phyloP scores from a whole-genome alignment of 768 basidiomycete genomes.

The Kwoniella shandongensis region DNA sequence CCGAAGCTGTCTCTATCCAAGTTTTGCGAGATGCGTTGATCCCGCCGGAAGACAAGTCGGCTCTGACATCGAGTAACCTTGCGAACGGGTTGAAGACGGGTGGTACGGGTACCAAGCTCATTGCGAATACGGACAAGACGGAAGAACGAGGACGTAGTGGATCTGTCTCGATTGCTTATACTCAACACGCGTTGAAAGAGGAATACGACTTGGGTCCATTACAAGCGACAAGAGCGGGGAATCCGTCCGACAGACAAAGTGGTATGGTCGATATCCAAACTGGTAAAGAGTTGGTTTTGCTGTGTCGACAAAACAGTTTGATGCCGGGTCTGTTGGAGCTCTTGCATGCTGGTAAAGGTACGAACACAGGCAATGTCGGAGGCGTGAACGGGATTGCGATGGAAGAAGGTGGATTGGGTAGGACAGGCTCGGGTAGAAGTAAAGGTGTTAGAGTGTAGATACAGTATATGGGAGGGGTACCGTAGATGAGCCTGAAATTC shows the following conservation, averaged over 20 bases:
- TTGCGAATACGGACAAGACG: neutral
- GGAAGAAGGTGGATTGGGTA: constrained; percentile 1
- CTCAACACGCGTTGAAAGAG: constrained; percentile 34
- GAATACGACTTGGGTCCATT: constrained; percentile 17
- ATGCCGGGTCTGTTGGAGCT: constrained; percentile 71
- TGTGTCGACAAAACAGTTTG: constrained; percentile 86
- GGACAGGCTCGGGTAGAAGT: constrained; percentile 8
- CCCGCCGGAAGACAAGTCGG: constrained; percentile 39
- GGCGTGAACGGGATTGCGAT: neutral
- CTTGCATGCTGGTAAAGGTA: constrained; percentile 34
- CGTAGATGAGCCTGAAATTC: too few relatives aligned
- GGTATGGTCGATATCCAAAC: constrained; percentile 71
- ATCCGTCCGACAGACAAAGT: constrained; percentile 57
- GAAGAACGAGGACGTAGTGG: constrained; percentile 38
- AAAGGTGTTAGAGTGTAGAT: constrained; percentile 15
- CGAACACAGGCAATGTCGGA: neutral
- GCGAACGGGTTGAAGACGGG: neutral
- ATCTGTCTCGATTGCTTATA: constrained; percentile 32
- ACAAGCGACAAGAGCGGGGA: constrained; percentile 6
- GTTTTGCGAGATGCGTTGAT: constrained; percentile 84
- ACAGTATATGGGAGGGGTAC: neutral
- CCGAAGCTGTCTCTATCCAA: constrained; percentile 73
- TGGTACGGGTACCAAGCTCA: neutral
- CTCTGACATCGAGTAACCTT: neutral
- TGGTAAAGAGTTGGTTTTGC: constrained; percentile 76